Conservation (phyloP, 345 rosid species). For the Salix arbutifolia region DNA sequence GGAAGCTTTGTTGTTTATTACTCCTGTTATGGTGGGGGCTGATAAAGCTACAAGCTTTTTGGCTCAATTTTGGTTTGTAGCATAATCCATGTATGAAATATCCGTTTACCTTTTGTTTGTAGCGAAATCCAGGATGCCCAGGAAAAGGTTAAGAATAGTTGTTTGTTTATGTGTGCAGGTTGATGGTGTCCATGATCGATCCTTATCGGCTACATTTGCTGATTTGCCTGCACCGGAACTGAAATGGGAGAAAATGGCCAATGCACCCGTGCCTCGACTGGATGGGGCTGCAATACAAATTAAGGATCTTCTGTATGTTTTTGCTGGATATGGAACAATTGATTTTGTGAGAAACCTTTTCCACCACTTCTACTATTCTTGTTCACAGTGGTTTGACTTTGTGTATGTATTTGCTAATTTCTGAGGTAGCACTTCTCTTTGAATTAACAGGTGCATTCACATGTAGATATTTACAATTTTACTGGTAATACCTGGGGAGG, state of each 20-base stretch:
- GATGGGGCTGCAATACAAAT: slow-evolving; percentile 95
- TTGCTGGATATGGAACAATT: slow-evolving; percentile 91
- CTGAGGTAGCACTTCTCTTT: background rate
- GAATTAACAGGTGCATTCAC: slow-evolving; percentile 71
- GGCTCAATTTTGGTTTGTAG: background rate
- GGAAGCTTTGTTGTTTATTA: background rate
- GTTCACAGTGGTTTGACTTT: background rate
- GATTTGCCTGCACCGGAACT: slow-evolving; percentile 79
- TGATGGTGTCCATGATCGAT: slow-evolving; percentile 36
- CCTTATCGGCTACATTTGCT: slow-evolving; percentile 82
- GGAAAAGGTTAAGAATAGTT: background rate
- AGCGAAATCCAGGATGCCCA: background rate
- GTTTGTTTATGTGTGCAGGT: background rate
- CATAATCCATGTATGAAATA: no score
- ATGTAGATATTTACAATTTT: slow-evolving; percentile 85
- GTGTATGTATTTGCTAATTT: slow-evolving; percentile 6
- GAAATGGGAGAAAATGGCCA: slow-evolving; percentile 81
- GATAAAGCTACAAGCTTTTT: background rate
- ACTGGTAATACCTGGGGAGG: slow-evolving; percentile 79
- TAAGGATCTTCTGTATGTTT: slow-evolving; percentile 63
- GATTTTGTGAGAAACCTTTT: slow-evolving; percentile 50
- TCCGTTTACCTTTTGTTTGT: no score
- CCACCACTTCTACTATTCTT: background rate
- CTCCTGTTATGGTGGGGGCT: background rate
- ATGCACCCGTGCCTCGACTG: slow-evolving; percentile 90